Base-by-base conservation (phyloP, 208 protist species). In the Crithidia brevicula region DNA sequence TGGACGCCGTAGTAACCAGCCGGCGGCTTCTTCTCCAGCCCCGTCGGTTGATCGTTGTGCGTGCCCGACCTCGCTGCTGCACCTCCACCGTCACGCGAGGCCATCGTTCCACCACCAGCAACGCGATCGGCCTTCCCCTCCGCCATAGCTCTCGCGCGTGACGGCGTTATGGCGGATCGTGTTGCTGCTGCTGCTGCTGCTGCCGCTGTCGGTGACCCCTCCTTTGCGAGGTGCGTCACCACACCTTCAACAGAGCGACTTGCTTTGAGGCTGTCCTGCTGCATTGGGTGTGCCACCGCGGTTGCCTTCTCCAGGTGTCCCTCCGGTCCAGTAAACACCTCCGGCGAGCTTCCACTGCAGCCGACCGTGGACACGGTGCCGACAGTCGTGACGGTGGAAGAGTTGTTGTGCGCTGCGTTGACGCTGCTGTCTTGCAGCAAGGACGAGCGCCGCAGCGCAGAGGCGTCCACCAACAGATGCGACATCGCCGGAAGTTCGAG, bases 1-100 rank as follows among this genome's bases (percentile, higher is more conserved):
- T 64, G 36, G 1, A 64, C 27, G n/a, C 72, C 72, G 51, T 68
- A 78, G 65, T 78, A 72, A 13, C 36, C 10, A 40, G 36, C 36
- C 10, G 0, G 10, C 0, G 36, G 10, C 36, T 40, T 40, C 36
- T 40, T 13, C 36, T 40, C n/a, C n/a, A n/a, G n/a, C n/a, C n/a
- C n/a, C n/a, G n/a, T n/a, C n/a, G n/a, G n/a, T n/a, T n/a, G n/a
- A n/a, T n/a, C n/a, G n/a, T n/a, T n/a, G n/a, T n/a, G n/a, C n/a
- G n/a, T n/a, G n/a, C n/a, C n/a, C n/a, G n/a, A n/a, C n/a, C n/a
- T n/a, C n/a, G n/a, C n/a, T n/a, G n/a, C n/a, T n/a, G n/a, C n/a
- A n/a, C n/a, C n/a, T n/a, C n/a, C n/a, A n/a, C n/a, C n/a, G n/a
- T n/a, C n/a, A n/a, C n/a, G n/a, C n/a, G n/a, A n/a, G n/a, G n/a